Evolutionary conservation across 2,329 filamentous ascomycete species (phyloP).

Genomic region (Diplodia seriata): DNA sequence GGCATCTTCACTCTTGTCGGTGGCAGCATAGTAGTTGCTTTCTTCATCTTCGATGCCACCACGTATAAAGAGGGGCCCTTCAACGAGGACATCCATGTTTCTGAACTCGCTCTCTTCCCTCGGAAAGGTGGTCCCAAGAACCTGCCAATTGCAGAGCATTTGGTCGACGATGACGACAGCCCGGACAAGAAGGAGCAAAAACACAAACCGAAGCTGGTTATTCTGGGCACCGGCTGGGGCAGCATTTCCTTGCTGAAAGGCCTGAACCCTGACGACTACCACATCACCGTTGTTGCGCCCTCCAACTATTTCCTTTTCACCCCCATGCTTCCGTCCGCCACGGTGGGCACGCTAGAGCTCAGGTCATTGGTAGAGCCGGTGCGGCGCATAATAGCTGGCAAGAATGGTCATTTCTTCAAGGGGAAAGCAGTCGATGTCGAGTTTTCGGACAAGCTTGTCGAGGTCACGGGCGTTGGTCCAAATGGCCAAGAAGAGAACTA

Average conservation of each 20-base stretch:
- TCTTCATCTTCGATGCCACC: slow-evolving; percentile 92
- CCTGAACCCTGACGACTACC: slow-evolving; percentile 88
- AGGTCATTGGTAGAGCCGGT: slow-evolving; percentile 93
- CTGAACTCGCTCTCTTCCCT: slow-evolving; percentile 80
- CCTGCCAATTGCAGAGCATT: slow-evolving; percentile 84
- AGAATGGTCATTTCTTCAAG: slow-evolving; percentile 88
- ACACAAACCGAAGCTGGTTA: slow-evolving; percentile 90
- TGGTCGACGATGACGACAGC: slow-evolving; percentile 87
- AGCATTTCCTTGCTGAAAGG: slow-evolving; percentile 91
- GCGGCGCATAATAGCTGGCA: slow-evolving; percentile 76
- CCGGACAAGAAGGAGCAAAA: slow-evolving; percentile 73
- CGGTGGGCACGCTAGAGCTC: slow-evolving; percentile 91
- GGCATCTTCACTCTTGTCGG: slow-evolving; percentile 78
- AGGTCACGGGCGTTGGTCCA: slow-evolving; percentile 76
- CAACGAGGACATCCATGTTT: slow-evolving; percentile 79
- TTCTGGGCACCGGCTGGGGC: slow-evolving; percentile 94
- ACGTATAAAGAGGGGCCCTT: slow-evolving; percentile 80
- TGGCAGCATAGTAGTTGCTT: slow-evolving; percentile 73
- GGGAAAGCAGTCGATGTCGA: slow-evolving; percentile 88
- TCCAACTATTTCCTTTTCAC: slow-evolving; percentile 98
- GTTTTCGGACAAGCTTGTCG: slow-evolving; percentile 88
- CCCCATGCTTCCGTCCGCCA: slow-evolving; percentile 95
- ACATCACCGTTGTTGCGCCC: slow-evolving; percentile 92
- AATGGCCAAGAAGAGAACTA: slow-evolving; percentile 78
- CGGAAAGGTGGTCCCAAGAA: slow-evolving; percentile 91